Percentiles rank a stretch among this genome's conserved stretches.
These are phyloP conservation scores for Cymbidium sinense DNA, from an alignment of 106 monocot genomes.

Conservation along the genomic window DNA sequence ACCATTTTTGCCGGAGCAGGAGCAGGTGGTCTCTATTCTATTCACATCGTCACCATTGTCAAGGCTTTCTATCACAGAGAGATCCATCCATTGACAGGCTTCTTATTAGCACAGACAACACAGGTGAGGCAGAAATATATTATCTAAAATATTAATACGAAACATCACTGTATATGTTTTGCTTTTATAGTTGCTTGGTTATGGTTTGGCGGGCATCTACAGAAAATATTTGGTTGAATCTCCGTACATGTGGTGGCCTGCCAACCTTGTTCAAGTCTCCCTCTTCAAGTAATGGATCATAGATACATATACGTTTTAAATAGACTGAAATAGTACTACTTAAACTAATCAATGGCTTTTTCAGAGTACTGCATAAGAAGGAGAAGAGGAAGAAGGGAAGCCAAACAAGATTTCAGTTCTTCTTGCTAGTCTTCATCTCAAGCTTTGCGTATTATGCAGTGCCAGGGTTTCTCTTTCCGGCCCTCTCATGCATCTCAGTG, in stretches of 20 bases:
- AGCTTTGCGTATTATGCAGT: constrained; percentile 54
- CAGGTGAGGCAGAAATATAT: constrained; percentile 25
- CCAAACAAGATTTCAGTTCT: constrained; percentile 37
- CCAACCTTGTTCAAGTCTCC: constrained; percentile 50
- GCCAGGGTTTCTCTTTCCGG: constrained; percentile 42
- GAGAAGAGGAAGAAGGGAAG: constrained; percentile 35
- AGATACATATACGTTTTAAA: not conserved
- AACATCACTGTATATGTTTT: not conserved
- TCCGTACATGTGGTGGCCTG: constrained; percentile 66
- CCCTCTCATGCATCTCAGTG: constrained; percentile 31
- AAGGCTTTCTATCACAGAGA: constrained; percentile 50
- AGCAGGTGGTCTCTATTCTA: constrained; percentile 54
- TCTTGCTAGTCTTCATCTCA: constrained; percentile 21
- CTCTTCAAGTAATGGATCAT: constrained; percentile 30
- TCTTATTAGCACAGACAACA: constrained; percentile 62
- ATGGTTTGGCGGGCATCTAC: constrained; percentile 51
- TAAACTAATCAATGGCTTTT: not conserved
- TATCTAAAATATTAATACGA: not conserved
- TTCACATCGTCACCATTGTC: constrained; percentile 55
- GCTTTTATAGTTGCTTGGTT: constrained; percentile 39
- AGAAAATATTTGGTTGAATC: constrained; percentile 42
- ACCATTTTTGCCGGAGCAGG: constrained; percentile 80
- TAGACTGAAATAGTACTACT: not conserved
- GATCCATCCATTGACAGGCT: constrained; percentile 51
- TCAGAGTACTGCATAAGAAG: constrained; percentile 39